Evolutionary conservation across 1,139 yeast species (phyloP).

Genomic region (Candida sojae): DNA sequence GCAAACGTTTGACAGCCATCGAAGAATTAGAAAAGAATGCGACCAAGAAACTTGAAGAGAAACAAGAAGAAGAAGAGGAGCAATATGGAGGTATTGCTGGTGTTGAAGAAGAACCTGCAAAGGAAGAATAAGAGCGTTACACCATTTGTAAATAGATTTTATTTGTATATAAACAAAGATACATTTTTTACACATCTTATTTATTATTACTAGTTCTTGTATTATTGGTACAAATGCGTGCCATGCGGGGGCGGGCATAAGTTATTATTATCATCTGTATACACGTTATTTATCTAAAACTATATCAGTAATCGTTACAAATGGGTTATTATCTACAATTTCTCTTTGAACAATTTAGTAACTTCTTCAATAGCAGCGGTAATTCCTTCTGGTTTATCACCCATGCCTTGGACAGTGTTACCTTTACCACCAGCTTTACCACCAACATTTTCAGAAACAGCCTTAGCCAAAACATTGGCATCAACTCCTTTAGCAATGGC

Average conservation of each 20-base stretch:
- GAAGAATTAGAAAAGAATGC: slow-evolving; percentile 11
- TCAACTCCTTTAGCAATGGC: slow-evolving; percentile 72
- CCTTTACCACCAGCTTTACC: slow-evolving; percentile 99
- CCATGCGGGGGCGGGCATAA: too few relatives aligned
- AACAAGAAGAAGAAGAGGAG: neutral
- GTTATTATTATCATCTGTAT: neutral
- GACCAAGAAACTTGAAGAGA: neutral
- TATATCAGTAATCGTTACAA: neutral
- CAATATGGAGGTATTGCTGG: slow-evolving; percentile 1
- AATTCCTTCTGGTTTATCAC: slow-evolving; percentile 74
- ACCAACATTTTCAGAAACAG: slow-evolving; percentile 76
- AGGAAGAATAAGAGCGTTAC: neutral
- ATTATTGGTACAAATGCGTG: too few relatives aligned
- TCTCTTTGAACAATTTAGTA: slow-evolving; percentile 57
- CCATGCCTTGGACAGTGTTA: slow-evolving; percentile 95
- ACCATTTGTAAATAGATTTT: slow-evolving; percentile 4
- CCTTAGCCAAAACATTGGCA: slow-evolving; percentile 73
- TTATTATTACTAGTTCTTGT: neutral
- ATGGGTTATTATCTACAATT: slow-evolving; percentile 33
- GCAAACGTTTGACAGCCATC: slow-evolving; percentile 51
- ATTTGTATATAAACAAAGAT: neutral
- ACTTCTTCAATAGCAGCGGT: slow-evolving; percentile 73
- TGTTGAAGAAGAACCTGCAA: neutral
- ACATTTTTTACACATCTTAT: too few relatives aligned
- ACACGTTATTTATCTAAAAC: slow-evolving; percentile 2